phyloP scores from a whole-genome alignment of 2,329 filamentous ascomycete species.

The Clarireedia monteithiana region DNA sequence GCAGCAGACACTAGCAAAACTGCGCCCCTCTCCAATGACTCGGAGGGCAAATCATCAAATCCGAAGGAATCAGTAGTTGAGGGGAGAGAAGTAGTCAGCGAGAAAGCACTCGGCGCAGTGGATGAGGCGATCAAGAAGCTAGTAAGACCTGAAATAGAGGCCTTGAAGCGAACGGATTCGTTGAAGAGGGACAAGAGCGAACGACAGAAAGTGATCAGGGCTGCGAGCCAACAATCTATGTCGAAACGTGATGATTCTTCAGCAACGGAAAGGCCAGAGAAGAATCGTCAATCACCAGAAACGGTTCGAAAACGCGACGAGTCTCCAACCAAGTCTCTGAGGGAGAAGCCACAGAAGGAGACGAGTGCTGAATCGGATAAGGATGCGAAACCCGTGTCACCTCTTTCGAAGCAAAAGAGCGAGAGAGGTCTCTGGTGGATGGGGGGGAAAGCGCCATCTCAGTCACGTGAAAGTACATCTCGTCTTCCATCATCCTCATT shows the following conservation, averaged over 20 bases:
- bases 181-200: constrained; percentile 5
- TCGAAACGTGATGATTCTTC: constrained; percentile 2
- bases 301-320: background rate
- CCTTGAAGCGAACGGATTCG: constrained; percentile 2
- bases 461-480: background rate
- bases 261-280: background rate
- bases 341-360: background rate
- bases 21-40: background rate
- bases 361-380: background rate
- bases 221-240: background rate
- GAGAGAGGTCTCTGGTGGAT: constrained; percentile 8
- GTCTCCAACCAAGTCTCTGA: background rate
- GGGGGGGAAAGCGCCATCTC: background rate
- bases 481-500: constrained; percentile 1
- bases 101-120: constrained; percentile 5
- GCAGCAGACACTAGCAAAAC: too few relatives aligned
- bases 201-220: constrained; percentile 2
- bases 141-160: constrained; percentile 2
- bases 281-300: background rate
- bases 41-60: background rate
- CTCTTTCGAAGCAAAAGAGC: constrained; percentile 5
- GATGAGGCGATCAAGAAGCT: constrained; percentile 6
- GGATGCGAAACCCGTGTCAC: background rate
- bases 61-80: background rate
- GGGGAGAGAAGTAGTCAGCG: background rate